phyloP scores from a whole-genome alignment of 495 filamentous ascomycete genomes.

The Annulohypoxylon nitens region DNA sequence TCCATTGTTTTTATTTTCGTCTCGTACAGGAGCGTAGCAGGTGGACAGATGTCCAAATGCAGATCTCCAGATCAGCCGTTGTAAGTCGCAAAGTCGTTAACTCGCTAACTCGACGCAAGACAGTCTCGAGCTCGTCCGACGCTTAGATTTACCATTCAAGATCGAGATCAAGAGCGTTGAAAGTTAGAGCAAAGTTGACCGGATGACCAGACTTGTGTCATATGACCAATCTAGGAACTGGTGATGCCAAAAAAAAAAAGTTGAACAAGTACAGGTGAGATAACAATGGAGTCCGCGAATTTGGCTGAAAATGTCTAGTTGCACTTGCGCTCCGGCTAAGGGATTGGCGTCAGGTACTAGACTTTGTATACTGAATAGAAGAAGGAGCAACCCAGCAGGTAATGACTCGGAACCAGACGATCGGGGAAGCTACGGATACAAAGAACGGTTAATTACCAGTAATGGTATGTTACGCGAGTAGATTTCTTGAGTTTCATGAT shows the following conservation, averaged over 20 bases:
- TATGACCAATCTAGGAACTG: constrained; percentile 22
- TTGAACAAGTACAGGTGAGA: constrained; percentile 15
- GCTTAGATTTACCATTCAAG: constrained; percentile 11
- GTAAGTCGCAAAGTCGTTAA: constrained; percentile 30
- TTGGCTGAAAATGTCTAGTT: constrained; percentile 12
- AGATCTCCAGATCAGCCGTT: constrained; percentile 42
- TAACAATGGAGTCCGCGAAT: not conserved
- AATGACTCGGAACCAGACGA: not conserved
- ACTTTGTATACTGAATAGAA: constrained; percentile 10
- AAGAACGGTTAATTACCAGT: not conserved
- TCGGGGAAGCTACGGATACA: not conserved
- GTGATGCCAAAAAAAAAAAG: not conserved
- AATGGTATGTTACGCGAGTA: constrained; percentile 3
- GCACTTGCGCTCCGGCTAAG: constrained; percentile 13
- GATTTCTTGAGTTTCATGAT: constrained; percentile 16
- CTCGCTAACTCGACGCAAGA: constrained; percentile 37
- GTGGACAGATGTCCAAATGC: constrained; percentile 47
- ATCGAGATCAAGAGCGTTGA: not conserved
- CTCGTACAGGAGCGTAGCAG: constrained; percentile 32
- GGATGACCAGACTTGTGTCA: constrained; percentile 6
- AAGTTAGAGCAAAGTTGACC: not conserved
- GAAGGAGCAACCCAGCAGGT: not conserved
- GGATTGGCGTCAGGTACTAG: constrained; percentile 20
- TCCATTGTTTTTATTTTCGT: constrained; percentile 41
- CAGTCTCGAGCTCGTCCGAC: constrained; percentile 36